Evolutionary conservation across 2,329 filamentous ascomycete genomes (phyloP).

Genomic region (Endoconidiophora laricicola): DNA sequence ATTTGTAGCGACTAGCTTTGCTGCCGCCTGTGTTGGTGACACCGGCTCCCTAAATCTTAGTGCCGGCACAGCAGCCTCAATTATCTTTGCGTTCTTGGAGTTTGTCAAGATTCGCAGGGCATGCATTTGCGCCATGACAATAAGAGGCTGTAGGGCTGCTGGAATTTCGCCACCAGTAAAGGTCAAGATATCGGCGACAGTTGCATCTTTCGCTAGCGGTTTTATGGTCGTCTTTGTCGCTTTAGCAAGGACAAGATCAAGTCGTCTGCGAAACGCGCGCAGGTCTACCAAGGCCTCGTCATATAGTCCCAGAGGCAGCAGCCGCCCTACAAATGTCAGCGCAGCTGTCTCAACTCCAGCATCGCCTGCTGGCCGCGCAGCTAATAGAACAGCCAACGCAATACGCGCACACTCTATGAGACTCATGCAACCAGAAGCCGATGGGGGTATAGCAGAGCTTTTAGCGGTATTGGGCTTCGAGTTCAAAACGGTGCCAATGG

Average conservation of each 20-base stretch:
- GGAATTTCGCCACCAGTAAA: constrained; percentile 32
- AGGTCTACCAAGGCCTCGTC: constrained; percentile 55
- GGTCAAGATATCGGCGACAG: constrained; percentile 37
- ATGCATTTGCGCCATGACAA: constrained; percentile 49
- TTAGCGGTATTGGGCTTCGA: constrained; percentile 18
- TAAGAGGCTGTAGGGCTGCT: constrained; percentile 31
- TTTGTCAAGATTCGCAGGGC: constrained; percentile 45
- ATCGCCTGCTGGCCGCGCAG: constrained; percentile 18
- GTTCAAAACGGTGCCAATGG: constrained; percentile 21
- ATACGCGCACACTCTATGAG: constrained; percentile 52
- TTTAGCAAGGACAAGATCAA: constrained; percentile 27
- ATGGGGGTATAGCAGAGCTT: constrained; percentile 17
- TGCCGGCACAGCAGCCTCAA: constrained; percentile 40
- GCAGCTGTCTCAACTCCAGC: constrained; percentile 60
- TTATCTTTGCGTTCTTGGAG: constrained; percentile 39
- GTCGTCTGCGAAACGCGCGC: constrained; percentile 43
- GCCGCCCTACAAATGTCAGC: constrained; percentile 49
- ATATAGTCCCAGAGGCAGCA: constrained; percentile 47
- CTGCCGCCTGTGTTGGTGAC: constrained; percentile 9
- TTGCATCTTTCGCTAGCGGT: constrained; percentile 18
- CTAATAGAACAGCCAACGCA: constrained; percentile 45
- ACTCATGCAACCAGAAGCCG: constrained; percentile 32
- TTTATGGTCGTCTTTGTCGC: constrained; percentile 19
- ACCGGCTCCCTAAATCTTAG: constrained; percentile 30
- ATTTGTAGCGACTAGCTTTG: constrained; percentile 3